Conservation (phyloP, 1,139 yeast genomes). For the Saccharomyces hybrid region DNA sequence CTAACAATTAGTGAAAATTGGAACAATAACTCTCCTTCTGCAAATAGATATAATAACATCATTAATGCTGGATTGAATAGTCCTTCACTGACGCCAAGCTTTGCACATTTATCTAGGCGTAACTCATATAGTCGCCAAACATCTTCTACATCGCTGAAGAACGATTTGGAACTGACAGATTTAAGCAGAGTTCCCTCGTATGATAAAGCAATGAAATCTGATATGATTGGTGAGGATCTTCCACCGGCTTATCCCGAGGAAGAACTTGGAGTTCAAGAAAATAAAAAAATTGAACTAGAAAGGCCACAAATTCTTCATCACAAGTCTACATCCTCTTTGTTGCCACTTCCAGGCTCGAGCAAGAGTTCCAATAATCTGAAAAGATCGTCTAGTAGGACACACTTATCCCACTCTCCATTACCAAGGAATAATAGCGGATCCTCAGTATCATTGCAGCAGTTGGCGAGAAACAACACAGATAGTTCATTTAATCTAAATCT, state of each 20-base stretch:
- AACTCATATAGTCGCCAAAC: conserved; percentile 35
- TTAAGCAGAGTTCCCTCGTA: conserved; percentile 78
- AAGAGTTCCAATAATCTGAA: conserved; percentile 11
- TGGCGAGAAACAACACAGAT: conserved; percentile 12
- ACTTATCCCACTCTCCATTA: background rate
- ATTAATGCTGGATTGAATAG: conserved; percentile 28
- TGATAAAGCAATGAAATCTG: conserved; percentile 58
- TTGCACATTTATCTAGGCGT: conserved; percentile 52
- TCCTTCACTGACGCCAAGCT: conserved; percentile 41
- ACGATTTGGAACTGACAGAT: conserved; percentile 39
- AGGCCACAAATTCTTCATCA: conserved; percentile 18
- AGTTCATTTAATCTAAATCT: conserved; percentile 8
- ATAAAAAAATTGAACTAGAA: conserved; percentile 10
- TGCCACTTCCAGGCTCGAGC: conserved; percentile 13
- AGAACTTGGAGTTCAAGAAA: conserved; percentile 2
- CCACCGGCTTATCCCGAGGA: conserved; percentile 52
- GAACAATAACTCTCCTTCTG: background rate
- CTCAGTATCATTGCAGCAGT: conserved; percentile 15
- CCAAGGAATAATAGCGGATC: conserved; percentile 19
- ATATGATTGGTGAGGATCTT: conserved; percentile 41
- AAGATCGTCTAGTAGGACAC: conserved; percentile 5
- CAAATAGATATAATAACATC: background rate
- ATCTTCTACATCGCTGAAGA: conserved; percentile 17
- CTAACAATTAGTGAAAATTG: background rate
- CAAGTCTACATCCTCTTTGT: conserved; percentile 15